Evolutionary conservation across 495 filamentous ascomycete genomes (phyloP).

Genomic region (Lentithecium fluviatile): DNA sequence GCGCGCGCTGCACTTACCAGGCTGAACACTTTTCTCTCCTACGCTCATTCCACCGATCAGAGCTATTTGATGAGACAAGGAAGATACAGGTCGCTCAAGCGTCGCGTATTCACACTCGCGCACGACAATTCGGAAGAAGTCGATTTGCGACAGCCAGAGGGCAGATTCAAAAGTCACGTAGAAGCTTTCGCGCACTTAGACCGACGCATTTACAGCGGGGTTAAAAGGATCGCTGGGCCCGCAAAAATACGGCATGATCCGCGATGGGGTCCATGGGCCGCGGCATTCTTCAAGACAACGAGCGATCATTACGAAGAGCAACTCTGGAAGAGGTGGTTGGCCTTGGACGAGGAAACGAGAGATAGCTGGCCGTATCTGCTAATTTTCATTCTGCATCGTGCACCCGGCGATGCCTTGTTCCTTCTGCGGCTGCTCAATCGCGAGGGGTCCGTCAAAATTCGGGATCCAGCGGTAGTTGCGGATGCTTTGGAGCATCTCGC

Average conservation of each 20-base stretch:
- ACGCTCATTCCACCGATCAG: neutral
- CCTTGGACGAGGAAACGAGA: neutral
- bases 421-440: constrained; percentile 45
- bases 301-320: neutral
- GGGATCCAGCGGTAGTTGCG: constrained; percentile 38
- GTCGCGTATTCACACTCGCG: neutral
- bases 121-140: neutral
- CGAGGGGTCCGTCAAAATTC: constrained; percentile 39
- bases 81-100: neutral
- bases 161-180: neutral
- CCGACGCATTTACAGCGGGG: neutral
- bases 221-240: neutral
- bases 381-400: constrained; percentile 51
- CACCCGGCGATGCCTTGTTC: constrained; percentile 45
- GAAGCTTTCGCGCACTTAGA: constrained; percentile 15
- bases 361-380: constrained; percentile 5
- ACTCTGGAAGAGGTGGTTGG: constrained; percentile 2
- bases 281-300: neutral
- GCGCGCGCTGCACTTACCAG: neutral
- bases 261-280: neutral
- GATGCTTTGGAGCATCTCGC: constrained; percentile 49
- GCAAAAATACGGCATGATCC: constrained; percentile 12
- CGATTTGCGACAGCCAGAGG: neutral
- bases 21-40: neutral
- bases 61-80: neutral